Base-by-base conservation (phyloP, 2,329 filamentous ascomycete species). In the Alternaria sp. region DNA sequence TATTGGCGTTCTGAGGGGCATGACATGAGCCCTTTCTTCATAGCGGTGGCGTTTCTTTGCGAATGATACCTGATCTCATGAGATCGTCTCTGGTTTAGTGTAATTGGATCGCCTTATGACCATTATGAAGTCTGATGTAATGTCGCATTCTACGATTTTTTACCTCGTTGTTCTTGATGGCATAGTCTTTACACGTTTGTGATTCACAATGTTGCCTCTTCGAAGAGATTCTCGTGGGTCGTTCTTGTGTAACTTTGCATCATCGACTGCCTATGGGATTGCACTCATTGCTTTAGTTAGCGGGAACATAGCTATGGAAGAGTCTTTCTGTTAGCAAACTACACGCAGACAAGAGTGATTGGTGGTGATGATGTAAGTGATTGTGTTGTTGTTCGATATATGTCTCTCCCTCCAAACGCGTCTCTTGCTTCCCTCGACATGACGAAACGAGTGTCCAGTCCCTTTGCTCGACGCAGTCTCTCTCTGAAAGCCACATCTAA, bases 41-140 rank as follows among this genome's bases (percentile, higher is more conserved):
- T 63, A 59, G 60, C 60, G 60, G 26, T 28, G 60, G 60, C 60
- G 60, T 58, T 68, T 30, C 37, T 55, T 44, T 21, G 51, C 44
- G 47, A 63, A 60, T 62, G 60, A 63, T 64, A 65, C 60, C 62
- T 28, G 56, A 58, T 58, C 56, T 53, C 30, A 18, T 20, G 49
- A 33, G 49, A 58, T 49, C 28, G 12, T 51, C 28, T n/a, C 23
- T 15, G 23, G 23, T 46, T 67, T 12, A 55, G 37, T 20, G 49
- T 33, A 46, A 44, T 45, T 4, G 46, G 26, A 23, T 45, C 53
- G 54, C 53, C 43, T 28, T 26, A 47, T 20, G 58, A 30, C 3
- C 5, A 25, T 33, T 5, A 25, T 53, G 46, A 57, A 33, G 5
- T 25, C 21, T 25, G 7, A 8, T 25, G 33, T 60, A 26, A 30